Conservation (phyloP, 2,329 filamentous ascomycete species). For the Alternaria infectoria region DNA sequence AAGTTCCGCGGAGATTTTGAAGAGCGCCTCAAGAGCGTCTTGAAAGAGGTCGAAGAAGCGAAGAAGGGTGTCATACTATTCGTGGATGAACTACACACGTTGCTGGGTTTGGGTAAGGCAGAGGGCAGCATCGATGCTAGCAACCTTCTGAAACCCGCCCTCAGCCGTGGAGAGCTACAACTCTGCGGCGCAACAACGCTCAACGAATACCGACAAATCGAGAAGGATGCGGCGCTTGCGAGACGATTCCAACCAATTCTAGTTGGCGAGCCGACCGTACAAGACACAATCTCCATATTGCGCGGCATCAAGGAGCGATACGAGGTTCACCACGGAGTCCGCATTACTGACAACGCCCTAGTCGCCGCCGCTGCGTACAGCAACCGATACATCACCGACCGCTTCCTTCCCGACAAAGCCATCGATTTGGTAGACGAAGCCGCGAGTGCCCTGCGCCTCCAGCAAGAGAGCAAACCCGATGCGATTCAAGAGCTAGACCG, state of each 20-base stretch:
- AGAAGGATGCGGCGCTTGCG: constrained; percentile 93
- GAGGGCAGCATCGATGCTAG: constrained; percentile 97
- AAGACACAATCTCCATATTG: constrained; percentile 93
- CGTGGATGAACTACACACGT: constrained; percentile 90
- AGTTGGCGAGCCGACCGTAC: constrained; percentile 88
- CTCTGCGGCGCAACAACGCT: constrained; percentile 95
- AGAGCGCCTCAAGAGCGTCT: constrained; percentile 85
- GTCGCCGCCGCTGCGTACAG: constrained; percentile 91
- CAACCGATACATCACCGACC: constrained; percentile 95
- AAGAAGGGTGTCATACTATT: constrained; percentile 92
- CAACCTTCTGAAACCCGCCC: constrained; percentile 89
- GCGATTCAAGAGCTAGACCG: constrained; percentile 91
- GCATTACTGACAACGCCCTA: constrained; percentile 89
- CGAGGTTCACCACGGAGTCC: constrained; percentile 94
- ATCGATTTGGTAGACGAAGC: constrained; percentile 98
- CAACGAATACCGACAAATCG: constrained; percentile 89
- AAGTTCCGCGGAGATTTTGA: constrained; percentile 98
- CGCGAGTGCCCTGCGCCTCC: constrained; percentile 84
- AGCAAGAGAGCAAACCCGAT: constrained; percentile 97
- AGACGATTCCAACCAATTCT: constrained; percentile 92
- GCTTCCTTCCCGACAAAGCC: constrained; percentile 94
- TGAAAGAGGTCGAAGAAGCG: constrained; percentile 89
- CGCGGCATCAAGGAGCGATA: constrained; percentile 98
- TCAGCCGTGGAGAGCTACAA: constrained; percentile 92
- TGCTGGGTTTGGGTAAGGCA: constrained; percentile 90